Evolutionary conservation across 139 green algal species (phyloP), one percentile per base, ranked within the genome.

Genomic region (Tetradesmus obliquus): DNA sequence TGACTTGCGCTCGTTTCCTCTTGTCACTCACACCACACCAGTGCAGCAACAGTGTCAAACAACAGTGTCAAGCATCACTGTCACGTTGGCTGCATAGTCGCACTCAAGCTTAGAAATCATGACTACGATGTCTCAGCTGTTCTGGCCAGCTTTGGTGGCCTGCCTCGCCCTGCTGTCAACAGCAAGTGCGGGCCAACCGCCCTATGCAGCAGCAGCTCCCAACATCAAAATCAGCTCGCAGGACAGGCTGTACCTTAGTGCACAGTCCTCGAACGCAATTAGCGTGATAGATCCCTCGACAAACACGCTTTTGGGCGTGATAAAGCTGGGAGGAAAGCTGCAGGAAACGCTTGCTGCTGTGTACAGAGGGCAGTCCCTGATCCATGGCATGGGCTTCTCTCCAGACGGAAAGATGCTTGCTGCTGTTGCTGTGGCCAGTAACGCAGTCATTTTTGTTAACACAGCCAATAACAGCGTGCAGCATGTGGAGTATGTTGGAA

Each of bases 371-470:
- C 57, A 89, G 20, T 82, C 58, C 84, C 58, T 89, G n/a, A 20
- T 89, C 22, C 84, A 89, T 69, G 84, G 84, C 84, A 89, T 89
- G 57, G 84, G 84, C 17, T 89, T 81, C n/a, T 17, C n/a, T 13
- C 84, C 84, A 10, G 10, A 10, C 60, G 32, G 32, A 45, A 45
- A 45, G 32, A 45, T 45, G 32, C 32, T 45, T 72, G 60, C 60
- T 72, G 60, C 60, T 72, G 60, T 13, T 72, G 60, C 60, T 51
- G 84, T 89, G 20, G 84, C 13, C 58, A 82, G 58, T 57, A 89
- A 89, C 22, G 57, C 84, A 51, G n/a, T 89, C n/a, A 32, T 89
- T 69, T 89, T 89, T 0, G 81, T 89, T 24, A 57, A 89, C 84
- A 89, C 84, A 5, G 32, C n/a, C 58, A 89, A 13, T 22, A 82